Conservation (phyloP, 2,329 filamentous ascomycete genomes). For the Coniosporium tulheliwenetii region DNA sequence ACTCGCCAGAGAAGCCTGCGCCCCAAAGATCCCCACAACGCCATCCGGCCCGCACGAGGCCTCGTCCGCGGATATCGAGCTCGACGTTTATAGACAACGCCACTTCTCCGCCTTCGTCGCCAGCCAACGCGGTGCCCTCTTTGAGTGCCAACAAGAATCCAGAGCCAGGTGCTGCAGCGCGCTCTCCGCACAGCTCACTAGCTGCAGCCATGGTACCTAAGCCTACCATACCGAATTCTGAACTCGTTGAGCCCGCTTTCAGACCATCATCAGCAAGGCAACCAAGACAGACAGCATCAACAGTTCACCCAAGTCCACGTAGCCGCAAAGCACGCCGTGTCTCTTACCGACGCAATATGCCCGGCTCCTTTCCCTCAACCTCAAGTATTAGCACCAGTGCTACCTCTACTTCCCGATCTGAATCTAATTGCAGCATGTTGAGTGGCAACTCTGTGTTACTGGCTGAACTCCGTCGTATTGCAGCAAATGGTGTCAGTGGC, state of each 20-base stretch:
- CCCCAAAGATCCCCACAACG: slow-evolving; percentile 2
- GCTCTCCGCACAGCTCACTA: not conserved
- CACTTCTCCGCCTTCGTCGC: not conserved
- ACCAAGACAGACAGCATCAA: slow-evolving; percentile 3
- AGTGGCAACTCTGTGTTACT: too few relatives aligned
- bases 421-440: too few relatives aligned
- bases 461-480: too few relatives aligned
- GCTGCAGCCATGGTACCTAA: not conserved
- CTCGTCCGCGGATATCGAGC: slow-evolving; percentile 16
- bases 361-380: too few relatives aligned
- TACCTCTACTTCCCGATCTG: too few relatives aligned
- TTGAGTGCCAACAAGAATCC: not conserved
- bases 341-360: too few relatives aligned
- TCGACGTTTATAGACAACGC: slow-evolving; percentile 14
- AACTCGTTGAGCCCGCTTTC: not conserved
- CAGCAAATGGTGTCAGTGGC: too few relatives aligned
- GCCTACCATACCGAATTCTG: not conserved
- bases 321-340: too few relatives aligned
- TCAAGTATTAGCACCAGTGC: too few relatives aligned
- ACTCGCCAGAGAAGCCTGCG: not conserved
- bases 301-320: not conserved
- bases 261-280: slow-evolving; percentile 1
- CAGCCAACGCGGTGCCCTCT: not conserved
- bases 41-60: slow-evolving; percentile 7
- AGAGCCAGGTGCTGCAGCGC: not conserved